These are phyloP conservation scores for Ceratobasidium sp. DNA, from an alignment of 1,284 basidiomycete genomes.

Conservation along the genomic window DNA sequence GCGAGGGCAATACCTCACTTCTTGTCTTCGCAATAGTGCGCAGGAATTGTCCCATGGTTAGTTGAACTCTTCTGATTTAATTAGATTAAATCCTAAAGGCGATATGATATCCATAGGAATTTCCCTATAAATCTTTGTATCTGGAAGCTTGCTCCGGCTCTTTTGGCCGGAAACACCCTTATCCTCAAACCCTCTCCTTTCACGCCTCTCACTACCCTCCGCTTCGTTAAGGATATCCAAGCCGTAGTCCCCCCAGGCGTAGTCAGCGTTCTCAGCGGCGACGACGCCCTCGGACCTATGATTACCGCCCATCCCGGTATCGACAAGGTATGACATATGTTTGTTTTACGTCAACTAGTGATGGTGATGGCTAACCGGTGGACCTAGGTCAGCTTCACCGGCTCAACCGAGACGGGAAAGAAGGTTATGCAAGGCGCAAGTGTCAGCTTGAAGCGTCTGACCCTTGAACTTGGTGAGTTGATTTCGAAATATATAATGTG, in stretches of 20 bases:
- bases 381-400: constrained; percentile 60
- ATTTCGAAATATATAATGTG: neutral
- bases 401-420: constrained; percentile 64
- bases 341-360: neutral
- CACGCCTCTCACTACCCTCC: constrained; percentile 89
- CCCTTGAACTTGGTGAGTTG: constrained; percentile 76
- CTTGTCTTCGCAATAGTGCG: constrained; percentile 6
- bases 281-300: constrained; percentile 89
- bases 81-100: neutral
- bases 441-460: constrained; percentile 71
- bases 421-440: constrained; percentile 65
- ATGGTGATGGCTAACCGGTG: neutral
- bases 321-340: constrained; percentile 73
- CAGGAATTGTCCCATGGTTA: constrained; percentile 32
- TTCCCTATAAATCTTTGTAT: constrained; percentile 16
- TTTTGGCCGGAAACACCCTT: constrained; percentile 88
- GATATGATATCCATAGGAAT: constrained; percentile 10
- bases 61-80: neutral
- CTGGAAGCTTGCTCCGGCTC: constrained; percentile 92
- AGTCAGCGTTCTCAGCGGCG: constrained; percentile 86
- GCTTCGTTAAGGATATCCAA: constrained; percentile 56
- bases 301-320: constrained; percentile 82
- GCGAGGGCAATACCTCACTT: neutral
- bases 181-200: constrained; percentile 95
- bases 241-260: constrained; percentile 90